Evolutionary conservation across 108 stramenopile species (phyloP).

Genomic region (Nitzschia palea): DNA sequence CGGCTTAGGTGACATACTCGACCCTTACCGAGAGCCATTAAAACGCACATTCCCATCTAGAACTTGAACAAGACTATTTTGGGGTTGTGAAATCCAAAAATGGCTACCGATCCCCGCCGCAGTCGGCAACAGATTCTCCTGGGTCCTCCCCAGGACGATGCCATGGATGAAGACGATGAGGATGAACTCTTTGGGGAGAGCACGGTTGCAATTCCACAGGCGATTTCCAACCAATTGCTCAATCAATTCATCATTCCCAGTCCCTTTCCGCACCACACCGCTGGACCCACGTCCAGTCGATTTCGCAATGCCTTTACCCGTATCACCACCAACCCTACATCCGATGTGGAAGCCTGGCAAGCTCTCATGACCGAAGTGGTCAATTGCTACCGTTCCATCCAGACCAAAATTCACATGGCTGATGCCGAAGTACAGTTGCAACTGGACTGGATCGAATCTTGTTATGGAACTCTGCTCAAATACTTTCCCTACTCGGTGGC

Average conservation of each 20-base stretch:
- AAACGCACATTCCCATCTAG: too few species aligned
- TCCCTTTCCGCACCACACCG: conserved; percentile 79
- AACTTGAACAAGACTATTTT: too few species aligned
- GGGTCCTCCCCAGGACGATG: conserved; percentile 34
- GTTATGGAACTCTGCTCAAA: conserved; percentile 68
- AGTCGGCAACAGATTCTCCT: conserved; percentile 1
- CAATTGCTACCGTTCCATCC: conserved; percentile 50
- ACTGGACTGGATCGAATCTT: conserved; percentile 82
- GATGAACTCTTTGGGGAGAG: conserved; percentile 8
- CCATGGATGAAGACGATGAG: conserved; percentile 53
- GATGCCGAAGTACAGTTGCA: conserved; percentile 59
- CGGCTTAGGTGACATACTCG: too few species aligned
- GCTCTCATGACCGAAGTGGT: conserved; percentile 75
- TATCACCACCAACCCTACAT: conserved; percentile 51
- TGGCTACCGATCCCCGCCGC: conserved; percentile 23
- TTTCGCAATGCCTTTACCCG: conserved; percentile 81
- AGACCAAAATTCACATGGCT: conserved; percentile 3
- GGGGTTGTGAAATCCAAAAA: too few species aligned
- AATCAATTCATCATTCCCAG: conserved; percentile 50
- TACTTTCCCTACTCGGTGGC: conserved; percentile 67
- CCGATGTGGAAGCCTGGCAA: conserved; percentile 86
- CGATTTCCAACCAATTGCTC: conserved; percentile 14
- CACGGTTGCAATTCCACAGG: neutral
- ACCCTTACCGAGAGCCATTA: too few species aligned
- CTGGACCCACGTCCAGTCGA: conserved; percentile 71